phyloP scores from a whole-genome alignment of 768 basidiomycete genomes.

The Clavulina sp. region DNA sequence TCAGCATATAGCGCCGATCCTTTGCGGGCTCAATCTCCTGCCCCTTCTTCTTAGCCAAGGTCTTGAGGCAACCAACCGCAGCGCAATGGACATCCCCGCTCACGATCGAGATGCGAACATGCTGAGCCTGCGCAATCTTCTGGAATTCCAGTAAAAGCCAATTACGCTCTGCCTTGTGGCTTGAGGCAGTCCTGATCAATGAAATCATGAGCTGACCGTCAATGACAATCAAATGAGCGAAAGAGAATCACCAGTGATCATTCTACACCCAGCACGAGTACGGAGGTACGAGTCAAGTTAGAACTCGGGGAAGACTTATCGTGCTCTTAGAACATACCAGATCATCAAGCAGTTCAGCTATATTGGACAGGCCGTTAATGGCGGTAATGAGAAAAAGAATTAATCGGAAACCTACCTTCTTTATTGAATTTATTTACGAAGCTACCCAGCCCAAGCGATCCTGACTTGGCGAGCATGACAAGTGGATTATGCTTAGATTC shows the following conservation, averaged over 20 bases:
- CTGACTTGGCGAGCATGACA: constrained; percentile 49
- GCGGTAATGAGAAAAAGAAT: not conserved
- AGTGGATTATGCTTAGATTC: constrained; percentile 77
- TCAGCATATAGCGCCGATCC: constrained; percentile 84
- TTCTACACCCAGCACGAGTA: not conserved
- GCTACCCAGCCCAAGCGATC: constrained; percentile 49
- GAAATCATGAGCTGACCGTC: constrained; percentile 25
- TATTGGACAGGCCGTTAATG: constrained; percentile 16
- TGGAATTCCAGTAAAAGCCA: constrained; percentile 71
- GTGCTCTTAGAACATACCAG: constrained; percentile 30
- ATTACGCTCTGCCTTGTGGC: constrained; percentile 84
- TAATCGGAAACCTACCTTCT: constrained; percentile 26
- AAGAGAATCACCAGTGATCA: constrained; percentile 7
- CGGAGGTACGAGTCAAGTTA: not conserved
- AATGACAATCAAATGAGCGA: not conserved
- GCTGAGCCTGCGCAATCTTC: constrained; percentile 40
- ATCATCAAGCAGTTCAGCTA: constrained; percentile 83
- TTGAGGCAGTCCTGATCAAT: constrained; percentile 52
- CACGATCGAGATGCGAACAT: constrained; percentile 64
- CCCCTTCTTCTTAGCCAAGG: constrained; percentile 34
- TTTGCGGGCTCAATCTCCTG: constrained; percentile 30
- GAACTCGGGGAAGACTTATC: not conserved
- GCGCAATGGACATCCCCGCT: constrained; percentile 92
- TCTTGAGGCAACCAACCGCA: constrained; percentile 64
- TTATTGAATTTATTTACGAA: constrained; percentile 83